Evolutionary conservation across 176 grass and related monocot species (phyloP).

Genomic region (Oropetium thomaeum): DNA sequence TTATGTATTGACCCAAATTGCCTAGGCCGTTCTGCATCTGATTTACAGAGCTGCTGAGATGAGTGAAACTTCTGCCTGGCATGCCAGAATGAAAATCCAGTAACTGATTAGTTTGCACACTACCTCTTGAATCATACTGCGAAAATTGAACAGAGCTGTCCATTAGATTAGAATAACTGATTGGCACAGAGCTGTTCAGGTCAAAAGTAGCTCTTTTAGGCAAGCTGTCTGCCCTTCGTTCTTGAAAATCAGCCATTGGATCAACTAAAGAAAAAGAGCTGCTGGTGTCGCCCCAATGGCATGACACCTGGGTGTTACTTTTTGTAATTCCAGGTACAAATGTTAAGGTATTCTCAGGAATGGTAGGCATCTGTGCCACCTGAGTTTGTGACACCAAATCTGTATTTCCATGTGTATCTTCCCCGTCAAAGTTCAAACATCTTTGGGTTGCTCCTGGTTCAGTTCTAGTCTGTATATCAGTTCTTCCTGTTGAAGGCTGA

Average conservation of each 20-base stretch:
- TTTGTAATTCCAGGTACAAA: slow-evolving; percentile 23
- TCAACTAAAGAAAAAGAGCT: slow-evolving; percentile 8
- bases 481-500: slow-evolving; percentile 14
- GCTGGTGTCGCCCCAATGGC: not conserved
- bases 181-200: slow-evolving; percentile 43
- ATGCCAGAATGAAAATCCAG: not conserved
- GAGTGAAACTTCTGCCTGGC: slow-evolving; percentile 1
- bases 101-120: slow-evolving; percentile 19
- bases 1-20: slow-evolving; percentile 7
- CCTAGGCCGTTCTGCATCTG: not conserved
- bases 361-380: slow-evolving; percentile 1
- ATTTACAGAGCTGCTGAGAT: slow-evolving; percentile 25
- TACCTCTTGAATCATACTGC: slow-evolving; percentile 29
- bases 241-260: slow-evolving; percentile 11
- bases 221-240: not conserved
- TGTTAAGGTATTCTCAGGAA: not conserved
- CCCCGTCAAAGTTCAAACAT: slow-evolving; percentile 54
- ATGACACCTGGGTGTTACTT: slow-evolving; percentile 21
- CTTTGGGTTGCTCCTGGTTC: slow-evolving; percentile 39
- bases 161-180: slow-evolving; percentile 24
- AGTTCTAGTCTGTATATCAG: slow-evolving; percentile 20
- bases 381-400: slow-evolving; percentile 13
- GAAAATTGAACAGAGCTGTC: slow-evolving; percentile 18
- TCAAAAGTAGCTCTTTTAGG: slow-evolving; percentile 42
- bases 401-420: slow-evolving; percentile 36